phyloP scores from a whole-genome alignment of 2,329 filamentous ascomycete species.

The Stachybotrys elegans region DNA sequence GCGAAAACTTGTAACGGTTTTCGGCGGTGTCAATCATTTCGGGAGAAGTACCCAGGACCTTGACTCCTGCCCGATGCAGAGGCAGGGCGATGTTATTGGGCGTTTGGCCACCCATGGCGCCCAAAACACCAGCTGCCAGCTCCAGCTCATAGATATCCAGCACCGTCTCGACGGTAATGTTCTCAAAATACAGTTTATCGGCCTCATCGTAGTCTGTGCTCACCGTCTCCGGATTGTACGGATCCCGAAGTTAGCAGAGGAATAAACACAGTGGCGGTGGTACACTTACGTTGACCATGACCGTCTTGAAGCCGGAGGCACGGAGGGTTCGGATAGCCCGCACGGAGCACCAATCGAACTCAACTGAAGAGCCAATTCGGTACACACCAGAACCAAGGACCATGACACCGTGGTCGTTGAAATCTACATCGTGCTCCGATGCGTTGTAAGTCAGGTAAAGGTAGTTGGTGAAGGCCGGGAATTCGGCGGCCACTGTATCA shows the following conservation, averaged over 20 bases:
- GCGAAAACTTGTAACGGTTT: slow-evolving; percentile 97
- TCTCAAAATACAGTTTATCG: slow-evolving; percentile 93
- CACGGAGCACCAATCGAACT: slow-evolving; percentile 99
- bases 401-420: slow-evolving; percentile 91
- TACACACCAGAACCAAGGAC: slow-evolving; percentile 95
- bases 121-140: slow-evolving; percentile 74
- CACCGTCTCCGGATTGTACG: slow-evolving; percentile 83
- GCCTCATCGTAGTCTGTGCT: slow-evolving; percentile 91
- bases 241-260: neutral
- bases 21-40: slow-evolving; percentile 99
- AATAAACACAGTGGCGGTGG: neutral
- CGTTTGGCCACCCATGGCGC: slow-evolving; percentile 95
- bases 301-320: slow-evolving; percentile 79
- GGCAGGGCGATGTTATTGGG: slow-evolving; percentile 96
- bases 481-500: slow-evolving; percentile 95
- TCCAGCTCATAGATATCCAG: slow-evolving; percentile 93
- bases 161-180: slow-evolving; percentile 84
- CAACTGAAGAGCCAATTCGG: slow-evolving; percentile 93
- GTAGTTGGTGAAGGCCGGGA: slow-evolving; percentile 92
- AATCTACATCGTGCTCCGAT: slow-evolving; percentile 74
- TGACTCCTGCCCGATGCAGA: slow-evolving; percentile 82
- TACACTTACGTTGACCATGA: slow-evolving; percentile 70
- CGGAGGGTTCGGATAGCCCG: slow-evolving; percentile 87
- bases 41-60: slow-evolving; percentile 89
- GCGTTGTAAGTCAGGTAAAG: slow-evolving; percentile 96